These are phyloP conservation scores for Penicillium janthinellum DNA, from an alignment of 2,329 filamentous ascomycete species.

Conservation along the genomic window DNA sequence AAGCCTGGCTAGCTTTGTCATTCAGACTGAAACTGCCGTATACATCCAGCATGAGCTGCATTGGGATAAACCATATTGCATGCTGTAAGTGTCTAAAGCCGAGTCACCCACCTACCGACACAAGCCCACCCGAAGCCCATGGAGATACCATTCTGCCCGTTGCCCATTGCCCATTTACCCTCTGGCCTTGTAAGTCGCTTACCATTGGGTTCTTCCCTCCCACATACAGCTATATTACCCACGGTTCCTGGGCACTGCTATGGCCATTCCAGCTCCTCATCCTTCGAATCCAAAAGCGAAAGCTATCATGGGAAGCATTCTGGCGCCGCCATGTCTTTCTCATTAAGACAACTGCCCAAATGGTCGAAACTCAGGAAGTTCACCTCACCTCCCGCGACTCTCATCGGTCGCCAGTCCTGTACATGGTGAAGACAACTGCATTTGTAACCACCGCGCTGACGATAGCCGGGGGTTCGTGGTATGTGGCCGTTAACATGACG, in stretches of 20 bases:
- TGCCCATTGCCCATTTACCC: background rate
- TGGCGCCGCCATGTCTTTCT: conserved; percentile 73
- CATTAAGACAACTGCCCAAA: conserved; percentile 70
- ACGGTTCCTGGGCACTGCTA: conserved; percentile 87
- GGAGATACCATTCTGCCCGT: background rate
- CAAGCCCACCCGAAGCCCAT: background rate
- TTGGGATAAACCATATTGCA: conserved; percentile 99
- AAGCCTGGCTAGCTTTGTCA: conserved; percentile 82
- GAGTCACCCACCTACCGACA: conserved; percentile 7
- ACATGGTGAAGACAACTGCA: conserved; percentile 77
- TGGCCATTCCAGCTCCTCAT: conserved; percentile 85
- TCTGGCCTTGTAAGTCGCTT: conserved; percentile 18
- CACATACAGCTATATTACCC: conserved; percentile 71
- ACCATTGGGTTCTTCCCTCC: conserved; percentile 8
- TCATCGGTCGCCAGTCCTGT: conserved; percentile 60
- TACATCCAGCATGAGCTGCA: conserved; percentile 90
- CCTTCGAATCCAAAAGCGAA: conserved; percentile 75
- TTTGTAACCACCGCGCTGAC: conserved; percentile 85
- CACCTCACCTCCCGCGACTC: conserved; percentile 55
- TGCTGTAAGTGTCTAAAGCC: conserved; percentile 66
- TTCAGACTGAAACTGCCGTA: conserved; percentile 93
- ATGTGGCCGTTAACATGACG: conserved; percentile 89
- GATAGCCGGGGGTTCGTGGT: conserved; percentile 90
- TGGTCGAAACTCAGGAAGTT: conserved; percentile 80
- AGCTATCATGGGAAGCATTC: conserved; percentile 79